Percentiles rank a stretch among this genome's conserved stretches.
phyloP scores from a whole-genome alignment of 2,329 filamentous ascomycete genomes.

The Trichoderma sp. region DNA sequence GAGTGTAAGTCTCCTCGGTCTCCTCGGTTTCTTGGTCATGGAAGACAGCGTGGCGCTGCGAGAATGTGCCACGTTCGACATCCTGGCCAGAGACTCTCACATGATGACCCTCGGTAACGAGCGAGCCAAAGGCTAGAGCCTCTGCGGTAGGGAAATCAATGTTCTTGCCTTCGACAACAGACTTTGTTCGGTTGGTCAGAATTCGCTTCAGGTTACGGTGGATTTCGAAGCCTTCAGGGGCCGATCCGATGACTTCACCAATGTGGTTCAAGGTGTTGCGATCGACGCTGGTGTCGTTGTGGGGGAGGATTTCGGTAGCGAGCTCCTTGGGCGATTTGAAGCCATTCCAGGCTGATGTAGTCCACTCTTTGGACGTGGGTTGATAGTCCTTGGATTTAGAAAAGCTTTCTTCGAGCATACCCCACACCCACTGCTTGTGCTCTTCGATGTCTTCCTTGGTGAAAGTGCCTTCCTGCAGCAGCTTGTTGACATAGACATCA shows the following conservation, averaged over 20 bases:
- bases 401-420: constrained; percentile 97
- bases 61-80: constrained; percentile 99
- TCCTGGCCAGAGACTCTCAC: constrained; percentile 98
- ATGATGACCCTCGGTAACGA: constrained; percentile 91
- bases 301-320: constrained; percentile 87
- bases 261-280: constrained; percentile 73
- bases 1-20: constrained; percentile 87
- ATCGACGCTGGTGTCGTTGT: constrained; percentile 81
- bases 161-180: constrained; percentile 83
- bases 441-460: constrained; percentile 97
- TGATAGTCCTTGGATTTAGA: constrained; percentile 96
- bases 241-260: constrained; percentile 71
- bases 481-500: constrained; percentile 86
- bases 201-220: constrained; percentile 99
- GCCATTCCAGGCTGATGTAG: constrained; percentile 97
- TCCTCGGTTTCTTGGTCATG: constrained; percentile 95
- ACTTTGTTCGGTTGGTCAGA: constrained; percentile 83
- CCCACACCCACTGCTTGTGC: constrained; percentile 99
- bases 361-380: constrained; percentile 95
- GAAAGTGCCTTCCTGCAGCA: constrained; percentile 89
- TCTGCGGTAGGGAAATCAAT: constrained; percentile 98
- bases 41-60: constrained; percentile 93
- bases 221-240: constrained; percentile 80
- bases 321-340: constrained; percentile 99
- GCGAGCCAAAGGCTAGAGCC: constrained; percentile 87